Base-by-base conservation (phyloP, 106 monocot species). In the Dendrobium catenatum region DNA sequence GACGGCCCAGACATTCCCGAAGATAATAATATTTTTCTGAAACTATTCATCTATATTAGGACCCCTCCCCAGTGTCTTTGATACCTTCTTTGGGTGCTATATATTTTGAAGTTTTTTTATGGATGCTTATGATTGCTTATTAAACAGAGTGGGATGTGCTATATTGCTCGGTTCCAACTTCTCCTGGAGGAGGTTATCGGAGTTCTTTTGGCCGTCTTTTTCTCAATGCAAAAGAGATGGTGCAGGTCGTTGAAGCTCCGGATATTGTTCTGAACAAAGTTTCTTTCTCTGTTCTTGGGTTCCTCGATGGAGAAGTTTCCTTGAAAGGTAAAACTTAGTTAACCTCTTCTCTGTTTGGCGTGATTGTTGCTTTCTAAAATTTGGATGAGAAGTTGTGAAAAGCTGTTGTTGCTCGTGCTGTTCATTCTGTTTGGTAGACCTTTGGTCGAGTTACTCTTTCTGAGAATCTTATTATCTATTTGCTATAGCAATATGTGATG, bases 141-240 rank as follows among this genome's bases (percentile, higher is more conserved):
- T 76, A 20, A 54, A 42, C 85, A 98, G 95, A 95, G 43, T 98
- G 98, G 98, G 93, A 99, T 77, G 98, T 95, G 19, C 33, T 86
- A 49, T 99, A 99, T 72, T 99, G 95, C 86, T 99, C 98, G 29
- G 79, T 79, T n/a, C 98, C 98, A 40, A 99, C 95, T 73, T 99
- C 95, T 24, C 98, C 98, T 42, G 98, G 98, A 79, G 98, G 98
- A 43, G 91, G 89, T 9, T 99, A 95, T 79, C 79, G 98, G 31
- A 99, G 94, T 42, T 61, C 89, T 19, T 43, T 95, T 13, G 98
- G 98, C 3, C 95, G 98, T 76, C 88, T 99, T 40, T 29, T 99
- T 43, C 95, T 99, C 70, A 95, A 91, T 67, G 87, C 98, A 68
- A 91, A 99, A 70, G 95, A 99, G 59, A 99, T 99, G 98, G 77